Conservation (phyloP, 176 grass and related monocot species). For the Dendrocalamus sinicus region DNA sequence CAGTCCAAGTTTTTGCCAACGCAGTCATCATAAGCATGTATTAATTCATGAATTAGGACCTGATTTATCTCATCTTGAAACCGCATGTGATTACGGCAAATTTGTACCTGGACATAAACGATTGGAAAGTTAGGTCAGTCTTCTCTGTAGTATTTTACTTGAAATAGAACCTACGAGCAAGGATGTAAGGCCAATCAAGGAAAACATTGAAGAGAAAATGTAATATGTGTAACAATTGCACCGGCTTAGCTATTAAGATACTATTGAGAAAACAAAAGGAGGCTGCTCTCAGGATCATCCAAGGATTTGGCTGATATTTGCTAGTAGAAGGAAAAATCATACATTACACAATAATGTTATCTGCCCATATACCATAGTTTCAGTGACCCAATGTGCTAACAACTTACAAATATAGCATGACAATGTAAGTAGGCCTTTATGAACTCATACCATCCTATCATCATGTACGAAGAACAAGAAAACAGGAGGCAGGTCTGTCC, state of each 20-base stretch:
- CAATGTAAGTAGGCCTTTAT: slow-evolving; percentile 18
- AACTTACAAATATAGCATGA: not conserved
- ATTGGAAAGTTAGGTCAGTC: slow-evolving; percentile 27
- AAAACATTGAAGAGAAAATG: not conserved
- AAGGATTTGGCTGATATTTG: not conserved
- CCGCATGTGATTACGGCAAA: slow-evolving; percentile 78
- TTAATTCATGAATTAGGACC: slow-evolving; percentile 80
- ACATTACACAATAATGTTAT: not conserved
- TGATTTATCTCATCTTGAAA: slow-evolving; percentile 78
- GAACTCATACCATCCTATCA: not conserved
- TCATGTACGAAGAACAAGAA: not conserved
- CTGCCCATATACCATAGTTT: not conserved
- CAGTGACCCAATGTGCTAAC: not conserved
- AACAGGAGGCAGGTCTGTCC: not conserved
- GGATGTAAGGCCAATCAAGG: not conserved
- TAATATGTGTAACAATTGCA: not conserved
- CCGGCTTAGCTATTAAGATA: not conserved
- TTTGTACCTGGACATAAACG: slow-evolving; percentile 60
- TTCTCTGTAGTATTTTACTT: not conserved
- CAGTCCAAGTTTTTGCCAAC: slow-evolving; percentile 79
- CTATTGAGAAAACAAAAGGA: not conserved
- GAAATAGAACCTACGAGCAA: slow-evolving; percentile 1
- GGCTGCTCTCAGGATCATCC: not conserved
- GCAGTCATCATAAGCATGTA: slow-evolving; percentile 97
- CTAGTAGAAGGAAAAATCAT: slow-evolving; percentile 13